Conservation (phyloP, 31 red algal species). For the Odonthalia washingtoniensis region DNA sequence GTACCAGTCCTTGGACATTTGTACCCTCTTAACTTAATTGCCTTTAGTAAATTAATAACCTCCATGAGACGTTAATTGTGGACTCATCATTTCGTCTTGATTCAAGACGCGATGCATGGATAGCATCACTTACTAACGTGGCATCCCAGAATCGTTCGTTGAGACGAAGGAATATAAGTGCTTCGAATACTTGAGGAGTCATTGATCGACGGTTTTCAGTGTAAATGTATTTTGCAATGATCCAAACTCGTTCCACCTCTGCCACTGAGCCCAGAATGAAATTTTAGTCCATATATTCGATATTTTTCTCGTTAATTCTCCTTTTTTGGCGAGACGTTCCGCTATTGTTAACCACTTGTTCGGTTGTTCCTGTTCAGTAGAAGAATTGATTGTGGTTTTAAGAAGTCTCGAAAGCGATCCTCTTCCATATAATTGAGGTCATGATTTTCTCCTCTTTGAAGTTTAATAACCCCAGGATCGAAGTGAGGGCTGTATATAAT, state of each 20-base stretch:
- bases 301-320: not conserved
- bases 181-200: slow-evolving; percentile 29
- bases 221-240: not conserved
- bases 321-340: slow-evolving; percentile 3
- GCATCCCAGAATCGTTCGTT: slow-evolving; percentile 30
- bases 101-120: too few species aligned
- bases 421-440: not conserved
- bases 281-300: not conserved
- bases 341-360: not conserved
- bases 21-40: too few species aligned
- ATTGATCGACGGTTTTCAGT: not conserved
- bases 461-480: not conserved
- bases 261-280: slow-evolving; percentile 39
- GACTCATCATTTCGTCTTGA: too few species aligned
- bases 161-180: slow-evolving; percentile 18
- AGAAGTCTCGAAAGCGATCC: not conserved
- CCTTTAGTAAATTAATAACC: too few species aligned
- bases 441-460: not conserved
- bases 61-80: too few species aligned
- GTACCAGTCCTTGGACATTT: too few species aligned
- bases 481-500: not conserved
- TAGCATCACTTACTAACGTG: not conserved
- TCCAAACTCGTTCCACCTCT: slow-evolving; percentile 36
- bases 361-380: not conserved
- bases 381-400: not conserved